Conservation (phyloP, 1,284 basidiomycete genomes). For the Boletus austroedulis region DNA sequence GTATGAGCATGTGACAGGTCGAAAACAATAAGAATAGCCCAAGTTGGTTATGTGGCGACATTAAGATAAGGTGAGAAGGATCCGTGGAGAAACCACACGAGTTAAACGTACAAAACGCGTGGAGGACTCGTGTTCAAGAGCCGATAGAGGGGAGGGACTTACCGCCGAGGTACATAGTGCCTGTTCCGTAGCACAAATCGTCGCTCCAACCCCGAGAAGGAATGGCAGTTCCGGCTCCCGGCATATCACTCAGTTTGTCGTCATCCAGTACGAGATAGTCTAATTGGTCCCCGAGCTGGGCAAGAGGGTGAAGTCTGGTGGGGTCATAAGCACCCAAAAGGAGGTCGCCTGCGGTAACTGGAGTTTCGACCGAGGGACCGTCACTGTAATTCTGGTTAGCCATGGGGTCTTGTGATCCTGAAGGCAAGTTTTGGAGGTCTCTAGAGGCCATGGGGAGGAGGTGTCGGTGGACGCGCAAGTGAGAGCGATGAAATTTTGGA, state of each 20-base stretch:
- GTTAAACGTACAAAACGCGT: conserved; percentile 48
- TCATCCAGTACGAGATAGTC: conserved; percentile 93
- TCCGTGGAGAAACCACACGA: conserved; percentile 40
- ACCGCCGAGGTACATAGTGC: conserved; percentile 98
- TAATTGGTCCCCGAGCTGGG: conserved; percentile 82
- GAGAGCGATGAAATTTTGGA: conserved; percentile 31
- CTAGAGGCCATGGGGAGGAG: conserved; percentile 31
- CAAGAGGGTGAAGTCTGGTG: conserved; percentile 86
- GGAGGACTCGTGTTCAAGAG: conserved; percentile 47
- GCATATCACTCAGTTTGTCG: conserved; percentile 85
- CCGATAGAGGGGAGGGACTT: conserved; percentile 59
- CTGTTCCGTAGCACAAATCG: conserved; percentile 98
- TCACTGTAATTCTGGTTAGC: conserved; percentile 52
- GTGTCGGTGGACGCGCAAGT: conserved; percentile 14
- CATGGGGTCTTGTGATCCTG: conserved; percentile 41
- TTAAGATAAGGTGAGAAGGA: conserved; percentile 66
- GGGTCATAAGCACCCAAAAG: conserved; percentile 86
- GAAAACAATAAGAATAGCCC: conserved; percentile 69
- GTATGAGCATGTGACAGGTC: conserved; percentile 68
- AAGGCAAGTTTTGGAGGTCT: conserved; percentile 22
- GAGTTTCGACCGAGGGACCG: conserved; percentile 44
- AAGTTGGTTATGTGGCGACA: conserved; percentile 48
- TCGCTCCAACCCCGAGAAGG: conserved; percentile 98
- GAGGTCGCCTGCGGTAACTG: conserved; percentile 78
- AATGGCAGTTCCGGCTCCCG: conserved; percentile 82